Evolutionary conservation across 2,329 filamentous ascomycete genomes (phyloP).

Genomic region (Emydomyces testavorans): DNA sequence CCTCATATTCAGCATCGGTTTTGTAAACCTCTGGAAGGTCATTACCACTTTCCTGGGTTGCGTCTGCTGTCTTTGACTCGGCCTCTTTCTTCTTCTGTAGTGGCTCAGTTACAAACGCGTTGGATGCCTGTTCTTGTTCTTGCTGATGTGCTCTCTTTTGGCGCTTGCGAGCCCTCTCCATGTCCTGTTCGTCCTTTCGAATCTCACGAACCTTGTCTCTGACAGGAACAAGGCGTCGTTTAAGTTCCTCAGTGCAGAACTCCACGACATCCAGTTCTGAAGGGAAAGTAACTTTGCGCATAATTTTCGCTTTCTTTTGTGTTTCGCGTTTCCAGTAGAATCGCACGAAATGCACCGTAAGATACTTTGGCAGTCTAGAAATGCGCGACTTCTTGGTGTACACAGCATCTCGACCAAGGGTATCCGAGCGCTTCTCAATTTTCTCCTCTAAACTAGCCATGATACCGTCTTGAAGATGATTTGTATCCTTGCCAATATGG

Average conservation of each 20-base stretch:
- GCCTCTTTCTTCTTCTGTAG: constrained; percentile 40
- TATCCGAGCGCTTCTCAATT: constrained; percentile 77
- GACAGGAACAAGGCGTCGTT: constrained; percentile 73
- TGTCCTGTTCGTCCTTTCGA: constrained; percentile 86
- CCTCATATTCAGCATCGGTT: constrained; percentile 85
- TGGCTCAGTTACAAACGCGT: constrained; percentile 27
- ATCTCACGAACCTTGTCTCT: constrained; percentile 92
- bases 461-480: constrained; percentile 84
- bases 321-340: constrained; percentile 97
- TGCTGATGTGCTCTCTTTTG: constrained; percentile 60
- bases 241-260: constrained; percentile 86
- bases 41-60: constrained; percentile 55
- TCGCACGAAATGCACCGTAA: constrained; percentile 92
- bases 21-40: constrained; percentile 70
- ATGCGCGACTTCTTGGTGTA: constrained; percentile 93
- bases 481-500: constrained; percentile 77
- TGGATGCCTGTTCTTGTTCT: constrained; percentile 40
- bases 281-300: constrained; percentile 96
- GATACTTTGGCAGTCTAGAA: constrained; percentile 79
- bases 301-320: constrained; percentile 98
- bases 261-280: constrained; percentile 86
- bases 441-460: constrained; percentile 70
- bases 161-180: constrained; percentile 81
- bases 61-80: constrained; percentile 39
- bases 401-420: constrained; percentile 61